Evolutionary conservation across 129 eudicot species (phyloP).

Genomic region (Daucus carota): DNA sequence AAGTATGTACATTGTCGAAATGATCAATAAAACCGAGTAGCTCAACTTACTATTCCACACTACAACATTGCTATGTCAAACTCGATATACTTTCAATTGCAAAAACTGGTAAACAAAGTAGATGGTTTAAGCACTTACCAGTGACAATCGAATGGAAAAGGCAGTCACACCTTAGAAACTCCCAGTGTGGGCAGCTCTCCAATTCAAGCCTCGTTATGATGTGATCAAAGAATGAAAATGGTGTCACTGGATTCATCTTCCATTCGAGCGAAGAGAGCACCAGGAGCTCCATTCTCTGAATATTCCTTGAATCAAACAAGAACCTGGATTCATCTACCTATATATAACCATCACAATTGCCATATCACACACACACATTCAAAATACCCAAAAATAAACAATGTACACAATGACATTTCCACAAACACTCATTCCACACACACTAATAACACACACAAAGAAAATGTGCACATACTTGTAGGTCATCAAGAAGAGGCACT

Average conservation of each 20-base stretch:
- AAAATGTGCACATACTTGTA: slow-evolving; percentile 50
- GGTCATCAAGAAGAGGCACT: slow-evolving; percentile 68
- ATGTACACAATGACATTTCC: slow-evolving; percentile 2
- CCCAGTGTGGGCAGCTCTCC: slow-evolving; percentile 50
- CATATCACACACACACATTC: slow-evolving; percentile 10
- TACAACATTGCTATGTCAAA: not conserved
- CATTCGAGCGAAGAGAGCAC: slow-evolving; percentile 73
- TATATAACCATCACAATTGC: not conserved
- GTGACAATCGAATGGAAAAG: slow-evolving; percentile 42
- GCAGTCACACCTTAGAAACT: slow-evolving; percentile 57
- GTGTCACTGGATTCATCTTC: slow-evolving; percentile 90
- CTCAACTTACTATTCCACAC: not conserved
- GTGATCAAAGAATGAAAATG: slow-evolving; percentile 73
- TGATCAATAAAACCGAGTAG: not conserved
- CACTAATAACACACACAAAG: slow-evolving; percentile 19
- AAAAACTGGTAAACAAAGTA: not conserved
- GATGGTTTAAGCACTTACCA: slow-evolving; percentile 44
- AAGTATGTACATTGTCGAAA: slow-evolving; percentile 20
- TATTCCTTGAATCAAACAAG: slow-evolving; percentile 68
- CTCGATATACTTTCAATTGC: not conserved
- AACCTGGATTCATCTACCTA: slow-evolving; percentile 63
- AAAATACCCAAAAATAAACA: slow-evolving; percentile 10
- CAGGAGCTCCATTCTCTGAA: slow-evolving; percentile 85
- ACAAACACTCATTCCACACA: slow-evolving; percentile 16
- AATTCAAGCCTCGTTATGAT: slow-evolving; percentile 62